Evolutionary conservation across 2,329 filamentous ascomycete species (phyloP).

Genomic region (Penicillium nordicum): DNA sequence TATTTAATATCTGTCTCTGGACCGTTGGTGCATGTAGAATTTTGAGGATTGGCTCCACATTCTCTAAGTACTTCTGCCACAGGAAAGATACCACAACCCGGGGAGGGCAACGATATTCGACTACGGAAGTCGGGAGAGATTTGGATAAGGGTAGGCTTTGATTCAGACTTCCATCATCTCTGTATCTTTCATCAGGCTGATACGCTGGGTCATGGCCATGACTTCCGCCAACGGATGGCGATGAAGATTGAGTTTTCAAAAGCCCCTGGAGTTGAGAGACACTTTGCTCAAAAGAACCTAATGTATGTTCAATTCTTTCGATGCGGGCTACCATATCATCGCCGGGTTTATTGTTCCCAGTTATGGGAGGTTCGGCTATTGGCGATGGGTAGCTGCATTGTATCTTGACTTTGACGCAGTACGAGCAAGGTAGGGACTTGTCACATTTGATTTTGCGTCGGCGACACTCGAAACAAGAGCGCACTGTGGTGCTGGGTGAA

Average conservation of each 20-base stretch:
- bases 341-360: neutral
- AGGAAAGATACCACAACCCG: conserved; percentile 7
- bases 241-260: neutral
- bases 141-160: neutral
- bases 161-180: too few species aligned
- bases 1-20: conserved; percentile 44
- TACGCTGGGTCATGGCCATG: neutral
- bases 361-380: neutral
- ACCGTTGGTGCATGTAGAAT: conserved; percentile 53
- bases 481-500: neutral
- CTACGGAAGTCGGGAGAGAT: neutral
- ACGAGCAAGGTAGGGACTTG: conserved; percentile 22
- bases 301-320: conserved; percentile 9
- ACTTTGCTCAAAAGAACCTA: neutral
- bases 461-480: conserved; percentile 24
- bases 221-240: neutral
- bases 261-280: conserved; percentile 7
- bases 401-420: conserved; percentile 32
- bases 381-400: conserved; percentile 32
- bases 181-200: neutral
- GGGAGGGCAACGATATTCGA: neutral
- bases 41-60: conserved; percentile 55
- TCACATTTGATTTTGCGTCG: conserved; percentile 29
- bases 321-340: neutral
- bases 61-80: conserved; percentile 23